Conservation (phyloP, 352 stramenopile species). For the Albugo laibachii region DNA sequence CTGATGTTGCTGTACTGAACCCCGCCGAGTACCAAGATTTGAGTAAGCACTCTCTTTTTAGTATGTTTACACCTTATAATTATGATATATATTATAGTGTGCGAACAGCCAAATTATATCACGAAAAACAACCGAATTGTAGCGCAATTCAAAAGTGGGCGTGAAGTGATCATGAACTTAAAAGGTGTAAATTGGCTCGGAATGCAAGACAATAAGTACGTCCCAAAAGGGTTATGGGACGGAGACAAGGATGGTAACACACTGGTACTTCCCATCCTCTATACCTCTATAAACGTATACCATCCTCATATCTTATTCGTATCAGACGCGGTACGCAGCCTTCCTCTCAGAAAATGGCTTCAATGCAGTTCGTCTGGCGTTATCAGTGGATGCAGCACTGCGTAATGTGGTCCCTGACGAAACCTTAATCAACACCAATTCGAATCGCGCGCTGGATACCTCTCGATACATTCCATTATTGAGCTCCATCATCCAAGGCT, state of each 20-base stretch:
- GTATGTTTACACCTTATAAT: neutral
- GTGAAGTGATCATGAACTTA: constrained; percentile 46
- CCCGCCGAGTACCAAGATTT: constrained; percentile 46
- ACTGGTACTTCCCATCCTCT: constrained; percentile 9
- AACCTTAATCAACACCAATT: constrained; percentile 71
- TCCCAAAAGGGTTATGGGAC: constrained; percentile 65
- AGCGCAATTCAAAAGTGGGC: constrained; percentile 25
- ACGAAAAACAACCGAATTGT: constrained; percentile 60
- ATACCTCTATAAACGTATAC: too few species aligned
- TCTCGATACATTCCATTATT: constrained; percentile 53
- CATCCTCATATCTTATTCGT: too few species aligned
- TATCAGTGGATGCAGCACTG: constrained; percentile 49
- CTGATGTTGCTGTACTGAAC: constrained; percentile 42
- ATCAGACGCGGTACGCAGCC: too few species aligned
- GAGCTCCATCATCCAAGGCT: constrained; percentile 30
- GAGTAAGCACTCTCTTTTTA: constrained; percentile 8
- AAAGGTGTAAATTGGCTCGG: constrained; percentile 77
- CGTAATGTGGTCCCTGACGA: constrained; percentile 36
- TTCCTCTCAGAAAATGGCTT: constrained; percentile 65
- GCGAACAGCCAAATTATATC: constrained; percentile 62
- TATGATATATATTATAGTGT: constrained; percentile 13
- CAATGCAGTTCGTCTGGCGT: constrained; percentile 52
- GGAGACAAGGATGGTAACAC: constrained; percentile 56
- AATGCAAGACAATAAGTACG: constrained; percentile 48
- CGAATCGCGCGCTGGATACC: constrained; percentile 42